Evolutionary conservation across 441 rosid genomes (phyloP).

Genomic region (Raphanus hybrid): DNA sequence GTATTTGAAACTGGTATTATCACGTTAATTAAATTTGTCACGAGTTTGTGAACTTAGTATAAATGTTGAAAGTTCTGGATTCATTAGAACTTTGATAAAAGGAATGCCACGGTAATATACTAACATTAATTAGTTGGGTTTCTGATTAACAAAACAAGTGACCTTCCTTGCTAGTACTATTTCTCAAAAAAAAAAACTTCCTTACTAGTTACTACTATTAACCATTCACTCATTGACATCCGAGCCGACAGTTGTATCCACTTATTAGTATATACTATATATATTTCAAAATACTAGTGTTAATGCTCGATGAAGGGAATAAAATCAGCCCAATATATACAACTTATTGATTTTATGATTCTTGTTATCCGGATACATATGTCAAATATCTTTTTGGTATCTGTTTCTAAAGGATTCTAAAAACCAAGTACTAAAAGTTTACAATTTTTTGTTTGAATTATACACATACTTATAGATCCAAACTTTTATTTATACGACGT

Average conservation of each 20-base stretch:
- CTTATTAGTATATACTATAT: not conserved
- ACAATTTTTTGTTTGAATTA: not conserved
- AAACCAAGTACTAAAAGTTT: not conserved
- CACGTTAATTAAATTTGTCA: not conserved
- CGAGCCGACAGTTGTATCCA: conserved; percentile 37
- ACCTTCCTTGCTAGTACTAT: not conserved
- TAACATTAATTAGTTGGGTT: not conserved
- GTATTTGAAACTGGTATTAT: not conserved
- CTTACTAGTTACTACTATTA: too few species aligned
- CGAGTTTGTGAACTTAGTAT: not conserved
- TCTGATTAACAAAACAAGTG: not conserved
- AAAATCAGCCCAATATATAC: conserved; percentile 25
- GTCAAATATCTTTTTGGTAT: conserved; percentile 24
- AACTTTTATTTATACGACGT: not conserved
- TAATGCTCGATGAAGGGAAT: conserved; percentile 17
- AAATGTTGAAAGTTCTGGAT: not conserved
- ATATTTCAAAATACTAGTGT: conserved; percentile 10
- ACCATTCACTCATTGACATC: conserved; percentile 24
- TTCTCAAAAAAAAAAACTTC: too few species aligned
- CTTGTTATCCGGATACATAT: conserved; percentile 3
- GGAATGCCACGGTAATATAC: not conserved
- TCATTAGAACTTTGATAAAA: not conserved
- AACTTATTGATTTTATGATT: conserved; percentile 9
- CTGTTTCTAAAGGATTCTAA: conserved; percentile 14
- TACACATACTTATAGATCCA: not conserved